Evolutionary conservation across 495 filamentous ascomycete genomes (phyloP).

Genomic region (Hamigera avellanea): DNA sequence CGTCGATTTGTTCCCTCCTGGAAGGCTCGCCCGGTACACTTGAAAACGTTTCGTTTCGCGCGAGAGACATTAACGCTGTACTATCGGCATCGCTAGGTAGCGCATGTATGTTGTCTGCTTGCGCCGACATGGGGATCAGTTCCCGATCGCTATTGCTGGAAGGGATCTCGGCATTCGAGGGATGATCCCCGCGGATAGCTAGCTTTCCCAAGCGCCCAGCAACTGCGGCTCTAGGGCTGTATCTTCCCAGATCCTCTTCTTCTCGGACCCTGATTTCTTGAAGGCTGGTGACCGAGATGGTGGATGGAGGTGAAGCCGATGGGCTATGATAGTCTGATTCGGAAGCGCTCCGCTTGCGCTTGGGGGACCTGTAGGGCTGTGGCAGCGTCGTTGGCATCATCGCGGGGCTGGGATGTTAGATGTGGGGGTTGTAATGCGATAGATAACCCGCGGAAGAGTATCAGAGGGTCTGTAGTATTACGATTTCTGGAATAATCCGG

Average conservation of each 20-base stretch:
- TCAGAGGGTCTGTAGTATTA: no score
- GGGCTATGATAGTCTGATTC: slow-evolving; percentile 24
- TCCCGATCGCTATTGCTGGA: no score
- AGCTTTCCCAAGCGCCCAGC: slow-evolving; percentile 53
- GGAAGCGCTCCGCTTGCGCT: slow-evolving; percentile 29
- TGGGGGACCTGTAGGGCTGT: slow-evolving; percentile 21
- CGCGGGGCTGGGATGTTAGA: slow-evolving; percentile 14
- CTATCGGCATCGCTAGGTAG: no score
- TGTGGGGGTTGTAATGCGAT: slow-evolving; percentile 9
- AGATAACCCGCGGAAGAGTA: no score
- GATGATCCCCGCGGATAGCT: slow-evolving; percentile 37
- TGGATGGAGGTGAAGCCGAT: slow-evolving; percentile 27
- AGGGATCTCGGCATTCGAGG: no score
- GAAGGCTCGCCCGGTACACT: no score
- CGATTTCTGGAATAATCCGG: no score
- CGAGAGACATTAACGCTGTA: no score
- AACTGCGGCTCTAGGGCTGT: slow-evolving; percentile 53
- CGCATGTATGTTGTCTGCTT: no score
- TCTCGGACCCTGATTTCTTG: slow-evolving; percentile 24
- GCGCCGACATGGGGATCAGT: no score
- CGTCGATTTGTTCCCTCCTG: background rate
- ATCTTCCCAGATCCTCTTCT: slow-evolving; percentile 22
- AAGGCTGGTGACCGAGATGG: slow-evolving; percentile 19
- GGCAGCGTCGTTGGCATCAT: slow-evolving; percentile 21
- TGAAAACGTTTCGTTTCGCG: no score